Percentiles rank a stretch among this genome's conserved stretches.
phyloP scores from a whole-genome alignment of 169 alveolate species.

The Plasmodium vivax region DNA sequence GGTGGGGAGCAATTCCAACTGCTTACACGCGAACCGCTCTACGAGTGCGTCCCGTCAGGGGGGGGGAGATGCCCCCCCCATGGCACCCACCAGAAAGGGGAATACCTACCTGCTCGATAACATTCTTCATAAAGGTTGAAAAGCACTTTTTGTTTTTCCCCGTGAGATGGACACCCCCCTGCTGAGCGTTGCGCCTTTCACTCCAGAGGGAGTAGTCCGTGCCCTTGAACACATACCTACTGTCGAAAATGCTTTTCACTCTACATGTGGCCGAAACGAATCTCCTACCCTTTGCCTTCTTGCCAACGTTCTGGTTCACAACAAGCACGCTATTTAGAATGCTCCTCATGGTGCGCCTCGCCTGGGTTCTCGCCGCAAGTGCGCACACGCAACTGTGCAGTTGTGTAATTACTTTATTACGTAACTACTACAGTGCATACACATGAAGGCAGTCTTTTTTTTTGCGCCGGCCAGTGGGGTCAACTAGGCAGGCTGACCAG shows the following conservation, averaged over 20 bases:
- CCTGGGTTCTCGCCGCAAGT: neutral
- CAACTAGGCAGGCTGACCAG: neutral
- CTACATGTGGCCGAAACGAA: conserved; percentile 21
- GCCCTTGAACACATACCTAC: neutral
- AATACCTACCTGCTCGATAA: conserved; percentile 77
- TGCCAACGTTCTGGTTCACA: conserved; percentile 12
- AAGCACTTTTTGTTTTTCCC: conserved; percentile 34
- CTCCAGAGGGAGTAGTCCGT: neutral
- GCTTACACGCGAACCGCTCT: neutral
- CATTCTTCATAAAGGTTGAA: conserved; percentile 82
- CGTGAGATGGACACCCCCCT: neutral
- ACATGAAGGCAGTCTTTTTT: neutral
- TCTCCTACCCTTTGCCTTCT: conserved; percentile 29
- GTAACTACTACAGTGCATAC: neutral
- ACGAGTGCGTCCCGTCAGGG: neutral
- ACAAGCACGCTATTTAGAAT: conserved; percentile 31
- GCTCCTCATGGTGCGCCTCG: conserved; percentile 30
- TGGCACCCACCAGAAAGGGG: neutral
- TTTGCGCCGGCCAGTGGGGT: neutral
- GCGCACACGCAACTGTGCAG: neutral
- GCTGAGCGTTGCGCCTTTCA: neutral
- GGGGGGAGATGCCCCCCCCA: neutral
- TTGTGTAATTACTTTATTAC: neutral
- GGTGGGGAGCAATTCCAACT: neutral
- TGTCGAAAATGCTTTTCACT: neutral